Evolutionary conservation across 345 rosid species (phyloP).

Genomic region (Syzygium grande): DNA sequence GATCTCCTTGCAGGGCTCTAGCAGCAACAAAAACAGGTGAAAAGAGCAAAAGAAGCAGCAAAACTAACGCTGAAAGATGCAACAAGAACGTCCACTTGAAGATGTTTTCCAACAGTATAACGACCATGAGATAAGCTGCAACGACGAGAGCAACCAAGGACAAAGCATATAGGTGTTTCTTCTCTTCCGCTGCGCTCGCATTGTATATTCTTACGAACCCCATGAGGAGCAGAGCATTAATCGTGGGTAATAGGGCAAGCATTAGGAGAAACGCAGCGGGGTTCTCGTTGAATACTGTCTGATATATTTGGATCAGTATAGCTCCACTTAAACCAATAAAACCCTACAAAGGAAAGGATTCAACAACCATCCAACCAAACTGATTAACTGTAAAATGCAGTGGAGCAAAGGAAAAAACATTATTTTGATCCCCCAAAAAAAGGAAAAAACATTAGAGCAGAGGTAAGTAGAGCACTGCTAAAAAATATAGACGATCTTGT

Average conservation of each 20-base stretch:
- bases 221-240: conserved; percentile 31
- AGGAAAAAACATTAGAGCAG: background rate
- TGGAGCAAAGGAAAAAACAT: background rate
- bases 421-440: too few relatives aligned
- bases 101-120: conserved; percentile 26
- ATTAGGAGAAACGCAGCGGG: conserved; percentile 30
- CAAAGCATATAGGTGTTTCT: conserved; percentile 32
- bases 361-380: background rate
- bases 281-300: conserved; percentile 22
- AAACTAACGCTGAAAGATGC: conserved; percentile 9
- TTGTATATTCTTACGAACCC: conserved; percentile 32
- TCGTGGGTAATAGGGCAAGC: conserved; percentile 26
- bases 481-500: background rate
- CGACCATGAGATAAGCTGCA: conserved; percentile 37
- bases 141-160: conserved; percentile 30
- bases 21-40: conserved; percentile 26
- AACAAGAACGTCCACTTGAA: conserved; percentile 6
- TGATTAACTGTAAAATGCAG: background rate
- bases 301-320: conserved; percentile 39
- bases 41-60: conserved; percentile 30
- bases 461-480: background rate
- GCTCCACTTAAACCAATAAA: conserved; percentile 51
- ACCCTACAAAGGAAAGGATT: conserved; percentile 25
- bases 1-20: conserved; percentile 10
- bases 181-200: conserved; percentile 13